Conservation (phyloP, 2,329 filamentous ascomycete species). For the Colletotrichum truncatum region DNA sequence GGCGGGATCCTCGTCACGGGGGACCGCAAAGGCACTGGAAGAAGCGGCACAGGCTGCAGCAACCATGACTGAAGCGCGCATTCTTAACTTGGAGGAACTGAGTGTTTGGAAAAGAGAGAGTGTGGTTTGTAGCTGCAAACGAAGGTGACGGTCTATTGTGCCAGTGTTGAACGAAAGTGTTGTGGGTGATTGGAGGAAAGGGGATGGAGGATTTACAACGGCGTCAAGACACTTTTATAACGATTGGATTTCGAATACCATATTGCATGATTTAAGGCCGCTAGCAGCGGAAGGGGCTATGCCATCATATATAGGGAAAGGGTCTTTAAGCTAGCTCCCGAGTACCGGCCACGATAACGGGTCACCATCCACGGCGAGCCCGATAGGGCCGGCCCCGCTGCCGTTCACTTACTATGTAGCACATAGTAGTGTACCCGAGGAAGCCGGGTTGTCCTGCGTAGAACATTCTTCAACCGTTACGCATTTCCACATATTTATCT, state of each 20-base stretch:
- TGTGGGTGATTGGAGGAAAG: too few relatives aligned
- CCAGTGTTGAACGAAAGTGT: neutral
- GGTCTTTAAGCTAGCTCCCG: neutral
- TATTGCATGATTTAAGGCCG: neutral
- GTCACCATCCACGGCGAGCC: constrained; percentile 7
- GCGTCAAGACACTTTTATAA: neutral
- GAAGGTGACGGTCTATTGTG: neutral
- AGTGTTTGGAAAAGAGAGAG: neutral
- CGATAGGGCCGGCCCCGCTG: constrained; percentile 9
- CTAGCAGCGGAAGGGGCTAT: neutral
- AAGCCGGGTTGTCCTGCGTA: neutral
- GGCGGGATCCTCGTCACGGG: neutral
- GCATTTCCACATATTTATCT: neutral
- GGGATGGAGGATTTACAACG: neutral
- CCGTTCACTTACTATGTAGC: neutral
- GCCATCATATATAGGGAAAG: neutral
- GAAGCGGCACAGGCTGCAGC: constrained; percentile 9
- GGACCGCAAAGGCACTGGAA: neutral
- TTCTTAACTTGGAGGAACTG: neutral
- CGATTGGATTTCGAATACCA: neutral
- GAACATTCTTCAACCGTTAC: neutral
- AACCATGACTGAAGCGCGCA: constrained; percentile 23
- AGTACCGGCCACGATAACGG: constrained; percentile 2
- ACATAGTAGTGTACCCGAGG: neutral
- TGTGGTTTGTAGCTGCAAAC: neutral